Percentiles rank a stretch among this genome's conserved stretches.
These are phyloP conservation scores for Talaromyces sp. DNA, from an alignment of 2,329 filamentous ascomycete genomes.

Conservation along the genomic window DNA sequence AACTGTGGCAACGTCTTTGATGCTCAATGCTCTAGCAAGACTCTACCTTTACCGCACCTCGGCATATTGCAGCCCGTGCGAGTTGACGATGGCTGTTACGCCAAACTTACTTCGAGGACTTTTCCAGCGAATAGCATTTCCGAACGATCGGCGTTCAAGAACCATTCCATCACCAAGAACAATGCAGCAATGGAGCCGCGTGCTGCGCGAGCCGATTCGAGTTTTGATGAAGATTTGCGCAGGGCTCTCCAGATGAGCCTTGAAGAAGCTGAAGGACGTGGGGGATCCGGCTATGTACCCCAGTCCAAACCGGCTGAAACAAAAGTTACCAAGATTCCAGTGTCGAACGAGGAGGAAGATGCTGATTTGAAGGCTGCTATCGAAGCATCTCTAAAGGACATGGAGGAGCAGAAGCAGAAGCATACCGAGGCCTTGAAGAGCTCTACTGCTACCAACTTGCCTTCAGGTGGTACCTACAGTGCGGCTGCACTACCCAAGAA, in stretches of 20 bases:
- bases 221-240: conserved; percentile 92
- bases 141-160: conserved; percentile 41
- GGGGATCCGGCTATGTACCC: conserved; percentile 66
- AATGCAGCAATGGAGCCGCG: conserved; percentile 83
- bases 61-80: conserved; percentile 88
- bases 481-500: conserved; percentile 66
- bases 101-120: conserved; percentile 74
- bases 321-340: conserved; percentile 22
- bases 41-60: conserved; percentile 80
- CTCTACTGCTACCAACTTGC: conserved; percentile 59
- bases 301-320: conserved; percentile 47
- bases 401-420: conserved; percentile 95
- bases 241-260: conserved; percentile 93
- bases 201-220: conserved; percentile 79
- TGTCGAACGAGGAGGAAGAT: conserved; percentile 74
- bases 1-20: conserved; percentile 99
- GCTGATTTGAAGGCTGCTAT: conserved; percentile 92
- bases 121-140: conserved; percentile 42
- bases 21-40: conserved; percentile 88
- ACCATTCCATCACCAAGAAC: conserved; percentile 58
- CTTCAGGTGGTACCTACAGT: conserved; percentile 49
- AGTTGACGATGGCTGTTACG: conserved; percentile 93
- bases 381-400: conserved; percentile 87
- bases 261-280: conserved; percentile 79
- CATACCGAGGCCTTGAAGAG: conserved; percentile 81